Base-by-base conservation (phyloP, 148 eudicot genomes). In the Suaeda aralocaspica region DNA sequence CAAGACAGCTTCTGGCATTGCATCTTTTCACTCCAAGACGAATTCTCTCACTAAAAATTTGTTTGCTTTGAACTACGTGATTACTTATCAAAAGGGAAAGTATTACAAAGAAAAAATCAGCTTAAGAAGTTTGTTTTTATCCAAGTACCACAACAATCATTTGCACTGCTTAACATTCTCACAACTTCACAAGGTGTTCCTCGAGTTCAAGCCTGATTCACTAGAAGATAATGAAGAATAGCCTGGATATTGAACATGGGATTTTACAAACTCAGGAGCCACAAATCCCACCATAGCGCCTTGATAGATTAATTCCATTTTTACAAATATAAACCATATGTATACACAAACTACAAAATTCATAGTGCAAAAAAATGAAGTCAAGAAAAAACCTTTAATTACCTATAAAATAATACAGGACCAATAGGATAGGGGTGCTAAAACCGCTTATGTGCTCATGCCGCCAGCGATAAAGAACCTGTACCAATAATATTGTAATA, bases 361-460 rank as follows among this genome's bases (percentile, higher is more conserved):
- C 65, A 74, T 13, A 21, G 48, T 21, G 14, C 1, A 46, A 39
- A 52, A 9, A 33, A 16, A 57, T 24, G 19, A 22, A 45, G 58
- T 53, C 10, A 34, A 42, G 34, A 36, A 21, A 64, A 44, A 70
- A 66, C 9, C 9, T 18, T 39, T 9, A 31, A 59, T 33, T 92
- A 90, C 98, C 98, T 77, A 93, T 82, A 63, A 90, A 83, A 77
- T 88, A 90, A 76, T 90, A 87, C 26, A 87, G 21, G 75, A 93
- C 74, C 72, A 90, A 72, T 42, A 88, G 84, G 69, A 90, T 79
- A 67, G 83, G 67, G 55, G 88, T 86, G 69, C 71, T 62, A 39
- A 80, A 74, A 53, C 67, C 80, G 48, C 75, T 67, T 45, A 77
- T 55, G 55, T 63, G 76, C 58, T 75, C 82, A 52, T 74, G 78